phyloP scores from a whole-genome alignment of 768 basidiomycete genomes.

The Brasilioporus rufonigricans region DNA sequence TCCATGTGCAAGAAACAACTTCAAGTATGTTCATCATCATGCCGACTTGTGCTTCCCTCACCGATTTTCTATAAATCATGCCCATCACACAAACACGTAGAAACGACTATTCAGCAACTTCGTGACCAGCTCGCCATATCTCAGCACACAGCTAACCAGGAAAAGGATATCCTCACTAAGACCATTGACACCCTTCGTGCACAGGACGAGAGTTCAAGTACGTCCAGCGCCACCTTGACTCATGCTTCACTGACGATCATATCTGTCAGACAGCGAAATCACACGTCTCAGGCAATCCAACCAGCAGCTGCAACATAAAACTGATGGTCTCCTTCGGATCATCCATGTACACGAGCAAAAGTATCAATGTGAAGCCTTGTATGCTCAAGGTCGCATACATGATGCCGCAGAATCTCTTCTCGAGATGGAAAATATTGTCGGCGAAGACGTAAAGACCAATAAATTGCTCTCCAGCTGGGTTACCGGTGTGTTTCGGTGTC shows the following conservation, averaged over 20 bases:
- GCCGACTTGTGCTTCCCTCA: too few relatives aligned
- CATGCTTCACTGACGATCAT: too few relatives aligned
- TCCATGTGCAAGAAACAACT: too few relatives aligned
- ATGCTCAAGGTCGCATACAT: neutral
- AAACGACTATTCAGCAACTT: too few relatives aligned
- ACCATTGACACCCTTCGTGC: too few relatives aligned
- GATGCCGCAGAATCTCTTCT: slow-evolving; percentile 1
- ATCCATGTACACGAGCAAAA: neutral
- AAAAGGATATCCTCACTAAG: too few relatives aligned
- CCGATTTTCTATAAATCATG: too few relatives aligned
- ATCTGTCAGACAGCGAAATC: neutral
- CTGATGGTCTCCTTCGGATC: neutral
- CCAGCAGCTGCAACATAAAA: neutral
- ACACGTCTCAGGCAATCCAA: neutral
- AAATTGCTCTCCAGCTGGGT: neutral
- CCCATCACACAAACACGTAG: too few relatives aligned
- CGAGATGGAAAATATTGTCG: neutral
- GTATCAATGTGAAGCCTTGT: neutral
- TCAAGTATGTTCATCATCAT: too few relatives aligned
- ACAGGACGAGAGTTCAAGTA: neutral
- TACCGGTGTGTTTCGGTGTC: neutral
- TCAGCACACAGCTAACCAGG: too few relatives aligned
- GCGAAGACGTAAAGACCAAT: neutral
- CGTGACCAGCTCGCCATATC: too few relatives aligned
- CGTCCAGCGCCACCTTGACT: neutral